phyloP scores from a whole-genome alignment of 192 early-diverging fungal genomes.

The Linnemannia hyalina region DNA sequence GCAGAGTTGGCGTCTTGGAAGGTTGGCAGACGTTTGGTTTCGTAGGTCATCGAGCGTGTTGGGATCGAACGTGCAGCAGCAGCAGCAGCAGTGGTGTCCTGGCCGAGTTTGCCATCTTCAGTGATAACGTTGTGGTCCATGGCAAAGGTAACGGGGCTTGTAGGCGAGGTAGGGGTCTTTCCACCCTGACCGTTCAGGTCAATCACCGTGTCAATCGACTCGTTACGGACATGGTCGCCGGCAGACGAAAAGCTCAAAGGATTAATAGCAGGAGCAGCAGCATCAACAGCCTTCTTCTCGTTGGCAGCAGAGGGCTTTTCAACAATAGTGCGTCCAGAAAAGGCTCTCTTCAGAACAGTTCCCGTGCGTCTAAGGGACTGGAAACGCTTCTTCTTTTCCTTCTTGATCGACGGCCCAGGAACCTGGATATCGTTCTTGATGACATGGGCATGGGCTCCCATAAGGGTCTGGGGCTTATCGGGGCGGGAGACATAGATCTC shows the following conservation, averaged over 20 bases:
- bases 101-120: neutral
- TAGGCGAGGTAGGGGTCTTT: slow-evolving; percentile 5
- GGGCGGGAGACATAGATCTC: slow-evolving; percentile 54
- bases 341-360: slow-evolving; percentile 30
- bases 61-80: neutral
- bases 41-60: slow-evolving; percentile 32
- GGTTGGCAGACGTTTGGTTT: slow-evolving; percentile 34
- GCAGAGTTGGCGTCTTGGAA: slow-evolving; percentile 40
- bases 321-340: slow-evolving; percentile 45
- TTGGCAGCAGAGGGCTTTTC: neutral
- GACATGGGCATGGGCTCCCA: slow-evolving; percentile 50
- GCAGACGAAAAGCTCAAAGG: slow-evolving; percentile 4
- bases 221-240: neutral
- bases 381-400: slow-evolving; percentile 31
- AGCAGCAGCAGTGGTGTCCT: neutral
- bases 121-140: neutral
- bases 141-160: slow-evolving; percentile 12
- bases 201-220: neutral
- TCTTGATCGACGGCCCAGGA: slow-evolving; percentile 30
- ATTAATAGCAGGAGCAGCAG: neutral
- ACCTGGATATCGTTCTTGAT: slow-evolving; percentile 54
- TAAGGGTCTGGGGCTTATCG: slow-evolving; percentile 35
- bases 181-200: neutral
- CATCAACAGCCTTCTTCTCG: neutral
- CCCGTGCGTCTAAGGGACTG: slow-evolving; percentile 35